Evolutionary conservation across 352 stramenopile species (phyloP).

Genomic region (Globisporangium apiculatum): DNA sequence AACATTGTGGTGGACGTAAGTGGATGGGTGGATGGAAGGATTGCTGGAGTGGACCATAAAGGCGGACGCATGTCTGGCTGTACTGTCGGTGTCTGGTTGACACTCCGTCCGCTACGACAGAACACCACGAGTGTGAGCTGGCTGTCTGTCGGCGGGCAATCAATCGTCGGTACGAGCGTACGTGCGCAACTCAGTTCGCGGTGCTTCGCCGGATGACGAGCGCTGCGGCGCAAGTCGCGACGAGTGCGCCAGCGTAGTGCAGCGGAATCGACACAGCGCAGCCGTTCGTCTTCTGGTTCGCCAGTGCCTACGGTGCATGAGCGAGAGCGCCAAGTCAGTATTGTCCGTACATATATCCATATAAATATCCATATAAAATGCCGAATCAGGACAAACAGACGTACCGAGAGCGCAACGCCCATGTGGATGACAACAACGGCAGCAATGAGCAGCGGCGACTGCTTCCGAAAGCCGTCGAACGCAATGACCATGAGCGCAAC

Average conservation of each 20-base stretch:
- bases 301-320: constrained; percentile 29
- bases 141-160: too few species aligned
- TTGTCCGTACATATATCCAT: too few species aligned
- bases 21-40: too few species aligned
- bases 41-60: too few species aligned
- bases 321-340: not conserved
- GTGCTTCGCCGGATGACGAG: constrained; percentile 33
- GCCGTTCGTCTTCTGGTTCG: constrained; percentile 73
- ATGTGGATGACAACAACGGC: constrained; percentile 67
- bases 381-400: constrained; percentile 1
- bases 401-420: constrained; percentile 64
- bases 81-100: too few species aligned
- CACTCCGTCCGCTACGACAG: too few species aligned
- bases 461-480: constrained; percentile 76
- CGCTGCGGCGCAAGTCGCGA: constrained; percentile 37
- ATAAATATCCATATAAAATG: too few species aligned
- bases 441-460: constrained; percentile 32
- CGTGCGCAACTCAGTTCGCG: not conserved
- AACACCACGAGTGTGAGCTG: too few species aligned
- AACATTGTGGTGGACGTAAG: not conserved
- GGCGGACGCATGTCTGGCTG: too few species aligned
- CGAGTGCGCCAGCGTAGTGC: constrained; percentile 53
- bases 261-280: constrained; percentile 71
- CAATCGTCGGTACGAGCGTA: too few species aligned
- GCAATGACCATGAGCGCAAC: constrained; percentile 78